These are phyloP conservation scores for Rhododendron ferrugineum DNA, from an alignment of 148 eudicot species.

Conservation along the genomic window DNA sequence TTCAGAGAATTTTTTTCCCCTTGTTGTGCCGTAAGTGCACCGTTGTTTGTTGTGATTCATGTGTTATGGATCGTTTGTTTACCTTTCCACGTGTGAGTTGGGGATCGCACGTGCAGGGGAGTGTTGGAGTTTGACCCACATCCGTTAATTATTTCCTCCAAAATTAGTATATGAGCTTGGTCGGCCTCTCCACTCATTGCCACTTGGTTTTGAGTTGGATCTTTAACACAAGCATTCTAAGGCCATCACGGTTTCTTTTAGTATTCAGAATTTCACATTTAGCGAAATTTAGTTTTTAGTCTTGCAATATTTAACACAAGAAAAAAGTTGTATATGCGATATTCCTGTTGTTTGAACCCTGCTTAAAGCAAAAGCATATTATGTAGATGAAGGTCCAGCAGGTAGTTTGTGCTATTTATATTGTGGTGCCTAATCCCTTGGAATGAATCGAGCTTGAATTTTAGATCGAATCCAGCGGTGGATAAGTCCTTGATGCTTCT, in stretches of 20 bases:
- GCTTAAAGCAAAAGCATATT: background rate
- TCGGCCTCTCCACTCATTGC: background rate
- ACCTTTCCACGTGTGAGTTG: too few relatives aligned
- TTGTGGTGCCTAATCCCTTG: slow-evolving; percentile 4
- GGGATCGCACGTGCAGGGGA: too few relatives aligned
- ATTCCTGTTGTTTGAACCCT: background rate
- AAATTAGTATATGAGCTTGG: too few relatives aligned
- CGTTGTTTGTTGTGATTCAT: too few relatives aligned
- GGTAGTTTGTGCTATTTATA: background rate
- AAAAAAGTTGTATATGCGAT: background rate
- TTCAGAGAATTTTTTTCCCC: too few relatives aligned
- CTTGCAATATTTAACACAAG: background rate
- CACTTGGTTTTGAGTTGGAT: background rate
- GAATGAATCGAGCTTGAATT: slow-evolving; percentile 3
- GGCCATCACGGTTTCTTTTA: background rate
- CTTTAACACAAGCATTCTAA: background rate
- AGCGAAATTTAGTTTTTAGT: background rate
- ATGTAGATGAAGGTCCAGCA: background rate
- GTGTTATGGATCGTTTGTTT: too few relatives aligned
- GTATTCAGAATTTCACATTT: background rate
- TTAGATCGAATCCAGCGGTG: background rate
- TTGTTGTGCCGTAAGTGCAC: too few relatives aligned
- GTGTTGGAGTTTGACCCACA: too few relatives aligned
- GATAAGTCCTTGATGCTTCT: background rate
- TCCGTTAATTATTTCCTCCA: too few relatives aligned